phyloP scores from a whole-genome alignment of 2,329 filamentous ascomycete genomes.

The Penicillium sp. region DNA sequence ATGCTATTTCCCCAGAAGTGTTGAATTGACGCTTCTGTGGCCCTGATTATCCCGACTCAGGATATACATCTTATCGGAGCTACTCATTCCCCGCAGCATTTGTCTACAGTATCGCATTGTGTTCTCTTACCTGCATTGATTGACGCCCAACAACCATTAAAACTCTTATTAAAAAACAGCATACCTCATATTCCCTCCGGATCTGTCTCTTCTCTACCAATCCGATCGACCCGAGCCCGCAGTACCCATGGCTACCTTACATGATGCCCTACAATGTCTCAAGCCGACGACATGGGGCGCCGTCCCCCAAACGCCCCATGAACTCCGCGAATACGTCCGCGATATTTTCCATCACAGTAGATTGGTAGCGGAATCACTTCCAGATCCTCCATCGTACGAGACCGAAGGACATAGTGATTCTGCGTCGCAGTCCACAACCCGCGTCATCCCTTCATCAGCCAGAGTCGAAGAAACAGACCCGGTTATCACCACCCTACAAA shows the following conservation, averaged over 20 bases:
- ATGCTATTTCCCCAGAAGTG: background rate
- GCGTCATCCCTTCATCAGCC: conserved; percentile 54
- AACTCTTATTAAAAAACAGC: background rate
- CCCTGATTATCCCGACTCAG: background rate
- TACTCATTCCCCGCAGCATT: background rate
- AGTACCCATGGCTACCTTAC: conserved; percentile 56
- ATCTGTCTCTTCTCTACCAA: background rate
- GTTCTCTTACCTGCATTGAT: background rate
- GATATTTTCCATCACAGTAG: conserved; percentile 67
- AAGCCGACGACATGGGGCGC: conserved; percentile 56
- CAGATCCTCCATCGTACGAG: conserved; percentile 50
- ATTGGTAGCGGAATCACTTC: conserved; percentile 74
- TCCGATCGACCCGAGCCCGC: background rate
- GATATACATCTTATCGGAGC: background rate
- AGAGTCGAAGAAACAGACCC: conserved; percentile 51
- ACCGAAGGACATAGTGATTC: conserved; percentile 37
- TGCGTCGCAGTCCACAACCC: conserved; percentile 41
- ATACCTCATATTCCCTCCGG: background rate
- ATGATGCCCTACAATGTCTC: conserved; percentile 60
- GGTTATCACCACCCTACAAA: conserved; percentile 63
- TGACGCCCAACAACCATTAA: background rate
- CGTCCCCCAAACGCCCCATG: conserved; percentile 46
- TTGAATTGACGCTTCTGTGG: background rate
- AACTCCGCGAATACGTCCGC: conserved; percentile 55
- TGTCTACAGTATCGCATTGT: background rate